These are phyloP conservation scores for Pyrenopolyporus hunteri DNA, from an alignment of 495 filamentous ascomycete species.

Conservation along the genomic window DNA sequence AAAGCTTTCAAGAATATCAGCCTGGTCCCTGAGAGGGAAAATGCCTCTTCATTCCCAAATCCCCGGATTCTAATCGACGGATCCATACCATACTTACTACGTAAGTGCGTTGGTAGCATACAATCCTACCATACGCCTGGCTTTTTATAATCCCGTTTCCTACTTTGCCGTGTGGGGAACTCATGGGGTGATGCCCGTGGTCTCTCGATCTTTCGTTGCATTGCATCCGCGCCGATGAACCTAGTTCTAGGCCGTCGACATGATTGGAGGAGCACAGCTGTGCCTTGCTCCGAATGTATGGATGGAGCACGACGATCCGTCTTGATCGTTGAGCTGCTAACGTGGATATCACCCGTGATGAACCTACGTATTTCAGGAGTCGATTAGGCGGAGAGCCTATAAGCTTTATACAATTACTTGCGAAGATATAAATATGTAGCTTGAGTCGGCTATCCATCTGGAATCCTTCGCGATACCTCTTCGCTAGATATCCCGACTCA, in stretches of 20 bases:
- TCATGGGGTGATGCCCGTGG: conserved; percentile 10
- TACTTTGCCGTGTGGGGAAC: conserved; percentile 28
- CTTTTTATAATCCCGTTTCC: conserved; percentile 28
- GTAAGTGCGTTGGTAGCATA: not conserved
- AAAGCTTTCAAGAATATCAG: not conserved
- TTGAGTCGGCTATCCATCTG: not conserved
- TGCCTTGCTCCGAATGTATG: conserved; percentile 19
- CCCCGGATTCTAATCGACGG: not conserved
- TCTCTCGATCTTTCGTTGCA: conserved; percentile 28
- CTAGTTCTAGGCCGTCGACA: not conserved
- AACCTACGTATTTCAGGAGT: not conserved
- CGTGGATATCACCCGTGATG: not conserved
- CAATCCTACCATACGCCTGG: conserved; percentile 2
- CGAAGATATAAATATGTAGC: conserved; percentile 11
- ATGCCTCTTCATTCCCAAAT: not conserved
- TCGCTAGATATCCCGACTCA: not conserved
- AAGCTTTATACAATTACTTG: not conserved
- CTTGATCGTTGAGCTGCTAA: conserved; percentile 13
- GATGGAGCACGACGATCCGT: conserved; percentile 39
- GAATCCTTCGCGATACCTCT: not conserved
- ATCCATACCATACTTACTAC: no score
- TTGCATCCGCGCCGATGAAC: conserved; percentile 11
- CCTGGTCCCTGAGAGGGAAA: not conserved
- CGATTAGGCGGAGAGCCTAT: not conserved
- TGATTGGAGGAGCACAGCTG: conserved; percentile 24